Percentiles rank a stretch among this genome's conserved stretches.
Evolutionary conservation across 192 early-diverging fungal genomes (phyloP).

Genomic region (Spizellomyces sp.): DNA sequence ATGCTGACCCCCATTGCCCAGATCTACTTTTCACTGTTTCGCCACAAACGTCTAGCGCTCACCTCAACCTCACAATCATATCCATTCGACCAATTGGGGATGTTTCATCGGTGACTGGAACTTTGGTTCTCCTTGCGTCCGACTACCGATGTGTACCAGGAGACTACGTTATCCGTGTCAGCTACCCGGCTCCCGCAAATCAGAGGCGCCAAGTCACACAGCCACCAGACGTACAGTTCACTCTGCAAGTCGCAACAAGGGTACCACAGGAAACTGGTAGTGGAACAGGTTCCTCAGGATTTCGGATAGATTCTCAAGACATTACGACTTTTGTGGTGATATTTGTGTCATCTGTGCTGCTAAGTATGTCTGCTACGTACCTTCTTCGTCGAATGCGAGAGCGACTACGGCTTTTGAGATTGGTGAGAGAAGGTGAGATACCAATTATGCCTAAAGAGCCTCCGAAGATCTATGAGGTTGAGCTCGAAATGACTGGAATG

Average conservation of each 20-base stretch:
- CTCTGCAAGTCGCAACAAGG: not conserved
- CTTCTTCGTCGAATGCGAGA: conserved; percentile 15
- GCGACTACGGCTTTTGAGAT: conserved; percentile 10
- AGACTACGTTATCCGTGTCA: conserved; percentile 12
- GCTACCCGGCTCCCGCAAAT: conserved; percentile 5
- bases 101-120: not conserved
- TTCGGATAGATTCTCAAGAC: conserved; percentile 10
- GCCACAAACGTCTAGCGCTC: not conserved
- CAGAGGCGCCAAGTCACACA: not conserved
- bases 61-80: not conserved
- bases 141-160: conserved; percentile 16
- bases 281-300: not conserved
- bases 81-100: not conserved
- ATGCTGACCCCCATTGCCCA: not conserved
- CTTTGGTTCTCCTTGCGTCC: not conserved
- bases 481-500: not conserved
- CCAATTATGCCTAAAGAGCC: conserved; percentile 21
- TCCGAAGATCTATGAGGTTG: conserved; percentile 23
- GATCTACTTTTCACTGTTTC: not conserved
- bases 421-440: conserved; percentile 23
- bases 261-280: not conserved
- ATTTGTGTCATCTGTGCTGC: conserved; percentile 18
- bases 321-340: conserved; percentile 28
- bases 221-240: not conserved
- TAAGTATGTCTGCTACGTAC: conserved; percentile 11